Conservation (phyloP, 768 basidiomycete genomes). For the Tephrocybe sp. region DNA sequence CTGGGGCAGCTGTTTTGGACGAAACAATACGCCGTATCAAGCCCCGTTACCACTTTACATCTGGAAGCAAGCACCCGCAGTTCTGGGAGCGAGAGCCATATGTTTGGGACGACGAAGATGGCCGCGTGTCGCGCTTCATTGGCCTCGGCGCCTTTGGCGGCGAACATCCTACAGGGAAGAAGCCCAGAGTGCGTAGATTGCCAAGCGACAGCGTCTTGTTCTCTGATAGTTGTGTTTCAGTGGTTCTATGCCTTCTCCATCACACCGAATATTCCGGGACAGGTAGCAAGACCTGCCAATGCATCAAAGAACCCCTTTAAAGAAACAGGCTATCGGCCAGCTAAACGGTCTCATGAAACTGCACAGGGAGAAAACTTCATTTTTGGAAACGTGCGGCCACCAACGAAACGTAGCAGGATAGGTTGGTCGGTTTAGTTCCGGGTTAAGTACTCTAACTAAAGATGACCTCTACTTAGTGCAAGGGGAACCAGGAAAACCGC, state of each 20-base stretch:
- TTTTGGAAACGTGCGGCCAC: slow-evolving; percentile 62
- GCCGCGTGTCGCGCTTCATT: slow-evolving; percentile 76
- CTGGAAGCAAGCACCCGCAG: slow-evolving; percentile 58
- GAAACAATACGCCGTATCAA: slow-evolving; percentile 64
- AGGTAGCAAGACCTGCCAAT: slow-evolving; percentile 53
- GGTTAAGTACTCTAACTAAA: too few relatives aligned
- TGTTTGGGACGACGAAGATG: slow-evolving; percentile 72
- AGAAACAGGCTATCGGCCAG: slow-evolving; percentile 32
- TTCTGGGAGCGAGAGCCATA: slow-evolving; percentile 98
- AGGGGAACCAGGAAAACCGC: slow-evolving; percentile 56
- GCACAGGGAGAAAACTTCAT: slow-evolving; percentile 62
- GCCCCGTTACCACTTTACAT: slow-evolving; percentile 88
- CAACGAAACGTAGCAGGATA: slow-evolving; percentile 55
- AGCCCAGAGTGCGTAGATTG: slow-evolving; percentile 68
- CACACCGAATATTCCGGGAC: slow-evolving; percentile 45
- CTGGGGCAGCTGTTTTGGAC: slow-evolving; percentile 58
- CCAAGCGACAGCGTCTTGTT: not conserved
- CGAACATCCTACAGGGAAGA: slow-evolving; percentile 60
- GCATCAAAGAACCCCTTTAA: slow-evolving; percentile 72
- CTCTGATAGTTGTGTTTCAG: slow-evolving; percentile 38
- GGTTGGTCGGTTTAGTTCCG: slow-evolving; percentile 35
- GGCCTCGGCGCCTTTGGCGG: slow-evolving; percentile 88
- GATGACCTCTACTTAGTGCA: slow-evolving; percentile 20
- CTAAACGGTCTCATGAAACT: slow-evolving; percentile 58
- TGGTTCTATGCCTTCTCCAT: slow-evolving; percentile 99